These are phyloP conservation scores for Diospyros lotus DNA, from an alignment of 148 eudicot genomes.

Conservation along the genomic window DNA sequence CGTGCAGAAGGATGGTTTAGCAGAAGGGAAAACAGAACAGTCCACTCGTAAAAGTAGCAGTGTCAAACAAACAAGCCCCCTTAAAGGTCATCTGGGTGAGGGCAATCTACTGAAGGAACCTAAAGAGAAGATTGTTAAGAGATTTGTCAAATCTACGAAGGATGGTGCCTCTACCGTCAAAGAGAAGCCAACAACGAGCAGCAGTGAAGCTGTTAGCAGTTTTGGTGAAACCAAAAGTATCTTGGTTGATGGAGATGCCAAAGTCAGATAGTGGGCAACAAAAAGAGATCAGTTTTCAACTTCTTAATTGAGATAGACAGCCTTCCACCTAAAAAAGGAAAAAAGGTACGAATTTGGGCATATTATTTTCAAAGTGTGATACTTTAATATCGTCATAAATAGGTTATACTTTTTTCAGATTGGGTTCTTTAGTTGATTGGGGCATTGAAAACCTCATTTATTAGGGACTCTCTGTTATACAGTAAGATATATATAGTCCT, in stretches of 20 bases:
- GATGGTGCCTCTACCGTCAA: constrained; percentile 31
- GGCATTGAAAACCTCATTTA: neutral
- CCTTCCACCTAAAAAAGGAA: neutral
- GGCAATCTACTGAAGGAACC: constrained; percentile 20
- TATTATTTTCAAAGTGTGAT: neutral
- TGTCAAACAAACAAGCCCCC: constrained; percentile 15
- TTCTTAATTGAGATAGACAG: neutral
- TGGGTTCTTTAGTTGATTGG: neutral
- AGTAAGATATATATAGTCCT: neutral
- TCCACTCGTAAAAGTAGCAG: constrained; percentile 15
- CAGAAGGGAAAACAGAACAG: constrained; percentile 25
- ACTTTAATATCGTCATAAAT: neutral
- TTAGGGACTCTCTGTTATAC: neutral
- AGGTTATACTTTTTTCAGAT: neutral
- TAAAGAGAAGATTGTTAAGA: constrained; percentile 36
- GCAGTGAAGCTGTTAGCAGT: constrained; percentile 30
- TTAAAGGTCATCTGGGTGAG: constrained; percentile 26
- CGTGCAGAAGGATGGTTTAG: constrained; percentile 24
- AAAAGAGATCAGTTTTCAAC: neutral
- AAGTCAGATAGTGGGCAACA: constrained; percentile 39
- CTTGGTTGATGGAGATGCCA: constrained; percentile 61
- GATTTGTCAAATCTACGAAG: constrained; percentile 20
- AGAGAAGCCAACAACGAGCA: constrained; percentile 35
- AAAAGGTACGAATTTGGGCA: constrained; percentile 8
- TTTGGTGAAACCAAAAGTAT: constrained; percentile 36